These are phyloP conservation scores for Lachancea fermentati DNA, from an alignment of 805 yeast species.

Conservation along the genomic window DNA sequence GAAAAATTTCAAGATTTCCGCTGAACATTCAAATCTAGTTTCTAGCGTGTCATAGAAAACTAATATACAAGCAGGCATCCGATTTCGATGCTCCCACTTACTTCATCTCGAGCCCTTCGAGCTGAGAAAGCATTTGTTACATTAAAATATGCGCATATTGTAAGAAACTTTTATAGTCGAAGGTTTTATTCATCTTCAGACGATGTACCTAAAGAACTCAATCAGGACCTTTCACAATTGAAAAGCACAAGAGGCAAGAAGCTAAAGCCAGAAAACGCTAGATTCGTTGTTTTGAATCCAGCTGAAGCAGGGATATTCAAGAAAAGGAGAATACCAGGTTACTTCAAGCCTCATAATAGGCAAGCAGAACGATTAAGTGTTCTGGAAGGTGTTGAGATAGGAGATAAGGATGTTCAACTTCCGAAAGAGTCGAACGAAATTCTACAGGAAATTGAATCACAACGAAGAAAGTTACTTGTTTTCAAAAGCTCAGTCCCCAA, in stretches of 20 bases:
- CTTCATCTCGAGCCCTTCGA: background rate
- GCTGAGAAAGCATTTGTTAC: background rate
- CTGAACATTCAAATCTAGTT: background rate
- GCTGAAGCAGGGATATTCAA: conserved; percentile 23
- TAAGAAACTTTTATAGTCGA: background rate
- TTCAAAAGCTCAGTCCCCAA: conserved; percentile 21
- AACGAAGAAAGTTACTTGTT: conserved; percentile 19
- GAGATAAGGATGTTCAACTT: conserved; percentile 3
- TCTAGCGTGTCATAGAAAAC: no score
- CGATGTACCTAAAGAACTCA: background rate
- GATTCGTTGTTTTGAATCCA: conserved; percentile 26
- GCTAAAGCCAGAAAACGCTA: conserved; percentile 23
- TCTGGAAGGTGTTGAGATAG: conserved; percentile 27
- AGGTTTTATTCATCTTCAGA: background rate
- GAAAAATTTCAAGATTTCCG: background rate
- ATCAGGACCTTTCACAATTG: background rate
- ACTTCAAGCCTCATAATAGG: conserved; percentile 8
- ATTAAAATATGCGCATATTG: background rate
- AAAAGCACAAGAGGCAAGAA: conserved; percentile 23
- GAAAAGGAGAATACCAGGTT: conserved; percentile 12
- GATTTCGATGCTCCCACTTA: background rate
- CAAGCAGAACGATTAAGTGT: conserved; percentile 15
- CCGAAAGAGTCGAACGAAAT: conserved; percentile 8
- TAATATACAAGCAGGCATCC: no score
- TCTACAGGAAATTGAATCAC: conserved; percentile 18